A percentile compares a stretch with the other conserved stretches of the same genome.
phyloP scores from a whole-genome alignment of 768 basidiomycete species.

The Lepiota venenata region DNA sequence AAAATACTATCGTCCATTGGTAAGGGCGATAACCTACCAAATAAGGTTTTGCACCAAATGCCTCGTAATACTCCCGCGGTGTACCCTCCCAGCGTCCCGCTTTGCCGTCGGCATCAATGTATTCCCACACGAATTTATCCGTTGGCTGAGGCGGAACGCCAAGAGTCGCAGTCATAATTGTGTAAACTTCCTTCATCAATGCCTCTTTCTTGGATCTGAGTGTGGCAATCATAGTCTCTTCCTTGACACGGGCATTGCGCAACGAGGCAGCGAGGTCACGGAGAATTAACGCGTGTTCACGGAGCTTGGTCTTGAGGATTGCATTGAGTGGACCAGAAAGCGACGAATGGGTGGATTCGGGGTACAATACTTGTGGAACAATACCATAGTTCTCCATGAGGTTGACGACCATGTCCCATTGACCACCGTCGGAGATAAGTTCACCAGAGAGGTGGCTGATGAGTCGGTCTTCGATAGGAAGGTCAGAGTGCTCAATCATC shows the following conservation, averaged over 20 bases:
- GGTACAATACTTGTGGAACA: constrained; percentile 79
- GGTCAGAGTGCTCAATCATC: constrained; percentile 75
- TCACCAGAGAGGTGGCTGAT: constrained; percentile 70
- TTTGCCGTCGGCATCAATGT: constrained; percentile 79
- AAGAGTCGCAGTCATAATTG: constrained; percentile 78
- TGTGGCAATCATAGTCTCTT: constrained; percentile 43
- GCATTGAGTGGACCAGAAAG: constrained; percentile 68
- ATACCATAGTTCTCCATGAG: constrained; percentile 73
- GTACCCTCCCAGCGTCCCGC: constrained; percentile 75
- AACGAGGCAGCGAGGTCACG: constrained; percentile 60
- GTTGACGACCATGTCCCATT: constrained; percentile 88
- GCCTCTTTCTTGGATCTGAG: constrained; percentile 83
- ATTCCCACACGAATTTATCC: constrained; percentile 82
- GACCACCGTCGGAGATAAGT: constrained; percentile 89
- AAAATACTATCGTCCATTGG: background rate
- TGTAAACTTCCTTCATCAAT: constrained; percentile 81
- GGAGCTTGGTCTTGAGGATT: constrained; percentile 85
- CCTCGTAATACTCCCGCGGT: constrained; percentile 74
- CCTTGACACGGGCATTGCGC: constrained; percentile 41
- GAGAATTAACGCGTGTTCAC: constrained; percentile 85
- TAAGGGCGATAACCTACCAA: constrained; percentile 34
- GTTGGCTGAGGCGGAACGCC: constrained; percentile 81
- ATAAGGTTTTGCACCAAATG: constrained; percentile 55
- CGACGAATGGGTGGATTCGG: constrained; percentile 83
- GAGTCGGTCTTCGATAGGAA: constrained; percentile 81